Evolutionary conservation across 441 rosid genomes (phyloP).

Genomic region (Rhodomyrtus psidioides): DNA sequence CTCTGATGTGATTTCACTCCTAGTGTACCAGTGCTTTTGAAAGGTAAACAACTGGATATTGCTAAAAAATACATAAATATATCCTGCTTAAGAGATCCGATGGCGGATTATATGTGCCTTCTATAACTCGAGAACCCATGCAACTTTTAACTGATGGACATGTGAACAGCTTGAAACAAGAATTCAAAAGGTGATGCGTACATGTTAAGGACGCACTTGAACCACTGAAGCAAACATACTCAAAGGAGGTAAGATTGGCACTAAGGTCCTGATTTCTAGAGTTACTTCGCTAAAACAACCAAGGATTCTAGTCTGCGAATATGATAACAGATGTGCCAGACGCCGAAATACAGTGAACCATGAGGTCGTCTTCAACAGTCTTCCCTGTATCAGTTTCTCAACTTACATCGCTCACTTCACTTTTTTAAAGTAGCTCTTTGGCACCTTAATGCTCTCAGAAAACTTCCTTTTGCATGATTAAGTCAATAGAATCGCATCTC

Average conservation of each 20-base stretch:
- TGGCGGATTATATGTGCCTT: neutral
- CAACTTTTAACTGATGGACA: neutral
- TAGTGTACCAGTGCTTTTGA: neutral
- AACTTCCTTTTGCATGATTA: neutral
- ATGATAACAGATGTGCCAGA: no score
- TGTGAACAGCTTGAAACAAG: neutral
- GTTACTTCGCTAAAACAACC: neutral
- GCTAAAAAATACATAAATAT: neutral
- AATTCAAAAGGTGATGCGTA: no score
- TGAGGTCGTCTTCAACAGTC: neutral
- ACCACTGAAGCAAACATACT: neutral
- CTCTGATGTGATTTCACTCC: neutral
- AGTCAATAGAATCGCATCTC: neutral
- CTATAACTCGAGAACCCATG: neutral
- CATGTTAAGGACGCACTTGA: no score
- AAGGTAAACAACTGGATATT: neutral
- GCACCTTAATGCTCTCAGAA: neutral
- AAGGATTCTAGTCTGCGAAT: no score
- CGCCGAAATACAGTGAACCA: no score
- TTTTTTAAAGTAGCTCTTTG: neutral
- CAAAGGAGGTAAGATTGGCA: neutral
- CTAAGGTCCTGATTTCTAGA: neutral
- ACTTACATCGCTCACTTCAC: neutral
- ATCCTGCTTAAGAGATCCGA: neutral
- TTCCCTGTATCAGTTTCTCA: neutral